Evolutionary conservation across 2,329 filamentous ascomycete genomes (phyloP), one percentile per base, ranked within the genome.

Genomic region (Aspergillus jensenii): DNA sequence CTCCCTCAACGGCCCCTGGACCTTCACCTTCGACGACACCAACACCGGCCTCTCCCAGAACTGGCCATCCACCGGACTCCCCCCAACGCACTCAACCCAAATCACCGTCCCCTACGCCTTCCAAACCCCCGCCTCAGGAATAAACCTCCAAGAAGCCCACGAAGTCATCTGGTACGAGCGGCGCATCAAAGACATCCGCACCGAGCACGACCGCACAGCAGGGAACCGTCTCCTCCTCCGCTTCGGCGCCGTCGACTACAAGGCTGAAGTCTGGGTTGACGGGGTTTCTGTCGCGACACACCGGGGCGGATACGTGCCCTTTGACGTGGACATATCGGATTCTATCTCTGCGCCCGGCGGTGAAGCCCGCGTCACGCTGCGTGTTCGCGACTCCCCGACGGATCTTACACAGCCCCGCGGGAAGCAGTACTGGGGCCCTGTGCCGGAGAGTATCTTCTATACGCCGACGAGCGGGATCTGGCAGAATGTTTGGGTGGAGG

Each of bases 401-500:
- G 87, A 89, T 59, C 73, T 88, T 7, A 81, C 82, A 0, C 87
- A 89, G 68, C 87, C 85, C 1, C 78, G 87, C 33, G 87, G 87
- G 0, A 90, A 90, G 69, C 87, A 90, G 70, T 81, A 88, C 70
- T 87, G 88, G 74, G 81, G 80, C 0, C 71, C 81, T 1, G 75
- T 75, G 0, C 83, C 83, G 2, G 68, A 72, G 47, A 69, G 57
- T 49, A 90, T 90, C 54, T 90, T 88, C 70, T 90, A 90, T 67
- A 85, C 85, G 0, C 85, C 88, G 0, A 90, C 86, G 62, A 87
- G 85, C 17, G 88, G 88, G 1, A 90, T 91, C 59, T 91, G 88
- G 88, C 86, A 88, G 66, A 81, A 81, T n/a, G 87, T 90, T 0
- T 91, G 88, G 88, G 68, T 90, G 6, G 85, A 89, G 67, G 81